Conservation (phyloP, 306 rosid species). For the Crotalaria pallida region DNA sequence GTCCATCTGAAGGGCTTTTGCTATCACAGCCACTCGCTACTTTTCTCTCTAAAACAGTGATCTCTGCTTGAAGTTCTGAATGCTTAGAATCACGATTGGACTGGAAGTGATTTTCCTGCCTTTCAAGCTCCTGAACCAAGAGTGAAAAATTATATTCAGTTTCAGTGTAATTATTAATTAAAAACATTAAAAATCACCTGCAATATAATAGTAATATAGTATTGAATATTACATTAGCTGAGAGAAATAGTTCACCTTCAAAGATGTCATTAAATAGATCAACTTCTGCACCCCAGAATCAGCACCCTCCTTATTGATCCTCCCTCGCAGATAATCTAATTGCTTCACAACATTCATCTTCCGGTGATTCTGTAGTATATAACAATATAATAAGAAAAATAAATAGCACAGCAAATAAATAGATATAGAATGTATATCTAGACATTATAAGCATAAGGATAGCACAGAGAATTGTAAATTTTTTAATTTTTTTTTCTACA, state of each 20-base stretch:
- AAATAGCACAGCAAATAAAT: conserved; percentile 11
- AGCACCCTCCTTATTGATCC: conserved; percentile 45
- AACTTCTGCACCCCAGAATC: conserved; percentile 46
- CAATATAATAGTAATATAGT: background rate
- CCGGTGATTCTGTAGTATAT: conserved; percentile 34
- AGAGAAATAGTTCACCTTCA: conserved; percentile 49
- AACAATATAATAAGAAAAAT: background rate
- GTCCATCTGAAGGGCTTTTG: conserved; percentile 35
- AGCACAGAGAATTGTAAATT: background rate
- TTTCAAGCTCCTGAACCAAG: conserved; percentile 56
- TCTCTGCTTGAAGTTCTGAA: conserved; percentile 43
- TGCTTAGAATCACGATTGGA: conserved; percentile 30
- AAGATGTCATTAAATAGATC: conserved; percentile 31
- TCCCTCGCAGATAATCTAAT: conserved; percentile 40
- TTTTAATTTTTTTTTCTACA: no score
- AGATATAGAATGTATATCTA: background rate
- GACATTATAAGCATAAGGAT: background rate
- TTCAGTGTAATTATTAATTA: background rate
- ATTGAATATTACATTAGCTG: background rate
- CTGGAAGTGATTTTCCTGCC: conserved; percentile 47
- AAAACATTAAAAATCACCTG: background rate
- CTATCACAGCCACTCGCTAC: conserved; percentile 35
- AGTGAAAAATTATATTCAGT: conserved; percentile 4
- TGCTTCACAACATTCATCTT: conserved; percentile 36
- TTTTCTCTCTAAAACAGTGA: conserved; percentile 53